Base-by-base conservation (phyloP, 192 early-diverging fungal species). In the Backusella tarrabulga region DNA sequence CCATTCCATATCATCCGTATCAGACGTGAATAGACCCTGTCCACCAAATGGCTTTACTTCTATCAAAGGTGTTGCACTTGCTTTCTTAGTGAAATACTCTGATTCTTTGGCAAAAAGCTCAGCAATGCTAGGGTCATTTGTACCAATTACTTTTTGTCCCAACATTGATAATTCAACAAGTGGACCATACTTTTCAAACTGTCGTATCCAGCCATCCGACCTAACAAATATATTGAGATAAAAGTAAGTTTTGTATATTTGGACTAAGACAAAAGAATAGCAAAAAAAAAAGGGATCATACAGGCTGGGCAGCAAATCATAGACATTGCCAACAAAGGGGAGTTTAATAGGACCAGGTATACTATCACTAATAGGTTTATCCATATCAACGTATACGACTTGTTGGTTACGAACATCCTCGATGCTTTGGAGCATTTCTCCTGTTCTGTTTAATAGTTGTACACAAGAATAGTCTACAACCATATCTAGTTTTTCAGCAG, bases 1-100 rank as follows among this genome's bases (percentile, higher is more conserved):
- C 90, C 90, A 91, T 21, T 88, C 83, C 34, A 83, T 81, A 63
- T 87, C 85, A 34, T 80, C 79, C 32, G 82, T 84, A 35, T 85
- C 75, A 3, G 83, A 82, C 3, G 90, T 91, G 40, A 89, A 86
- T 21, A 89, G 66, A 41, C 89, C 87, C 19, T 82, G 73, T 41
- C 88, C 87, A 40, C 72, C 87, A 34, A 91, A 76, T 0, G 77
- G 9, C 41, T 87, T 85, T 4, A 89, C 67, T 63, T 89, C 89
- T 12, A 29, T 40, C 4, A 89, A 72, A 6, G 6, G 6, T 12
- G 71, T 67, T 29, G 68, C 66, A 52, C 44, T 68, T 32, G 87
- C 76, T 26, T 76, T 77, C 74, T 90, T 89, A 23, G 79, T 86
- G 46, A 88, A 89, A 60, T 77, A 86, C n/a, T 87, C 87, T 7